phyloP scores from a whole-genome alignment of 2,329 filamentous ascomycete genomes.

The Coleophoma cylindrospora region DNA sequence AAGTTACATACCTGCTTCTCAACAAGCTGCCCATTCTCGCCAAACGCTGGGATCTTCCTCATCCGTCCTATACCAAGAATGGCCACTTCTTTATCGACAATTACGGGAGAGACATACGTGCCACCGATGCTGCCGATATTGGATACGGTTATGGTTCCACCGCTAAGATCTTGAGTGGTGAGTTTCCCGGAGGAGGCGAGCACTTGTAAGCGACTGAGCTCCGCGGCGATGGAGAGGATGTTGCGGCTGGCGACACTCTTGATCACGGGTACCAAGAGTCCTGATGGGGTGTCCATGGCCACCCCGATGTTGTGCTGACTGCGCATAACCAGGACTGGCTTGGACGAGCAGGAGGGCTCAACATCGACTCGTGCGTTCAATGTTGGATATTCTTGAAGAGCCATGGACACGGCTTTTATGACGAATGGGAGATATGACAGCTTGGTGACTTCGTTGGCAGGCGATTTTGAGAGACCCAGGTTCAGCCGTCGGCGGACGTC shows the following conservation, averaged over 20 bases:
- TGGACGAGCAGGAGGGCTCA: conserved; percentile 40
- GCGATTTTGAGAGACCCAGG: conserved; percentile 40
- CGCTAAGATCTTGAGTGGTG: conserved; percentile 67
- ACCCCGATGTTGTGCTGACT: conserved; percentile 91
- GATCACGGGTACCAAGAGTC: conserved; percentile 88
- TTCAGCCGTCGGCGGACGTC: conserved; percentile 73
- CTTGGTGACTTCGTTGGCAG: conserved; percentile 46
- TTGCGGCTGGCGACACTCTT: conserved; percentile 74
- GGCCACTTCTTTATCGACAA: conserved; percentile 85
- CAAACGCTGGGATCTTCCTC: conserved; percentile 76
- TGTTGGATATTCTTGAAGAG: conserved; percentile 75
- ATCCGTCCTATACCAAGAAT: conserved; percentile 86
- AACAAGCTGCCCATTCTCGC: conserved; percentile 48
- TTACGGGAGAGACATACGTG: conserved; percentile 84
- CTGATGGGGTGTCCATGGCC: conserved; percentile 87
- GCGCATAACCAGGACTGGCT: conserved; percentile 73
- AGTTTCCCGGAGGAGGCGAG: conserved; percentile 74
- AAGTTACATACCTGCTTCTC: conserved; percentile 81
- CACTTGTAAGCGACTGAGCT: conserved; percentile 68
- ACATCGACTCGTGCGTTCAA: conserved; percentile 81
- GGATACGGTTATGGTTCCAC: conserved; percentile 90
- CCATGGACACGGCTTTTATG: conserved; percentile 88
- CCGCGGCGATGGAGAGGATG: conserved; percentile 71
- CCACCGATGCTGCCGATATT: conserved; percentile 96
- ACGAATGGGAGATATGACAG: conserved; percentile 92